Conservation (phyloP, 306 rosid genomes). For the Trichosanthes truncata region DNA sequence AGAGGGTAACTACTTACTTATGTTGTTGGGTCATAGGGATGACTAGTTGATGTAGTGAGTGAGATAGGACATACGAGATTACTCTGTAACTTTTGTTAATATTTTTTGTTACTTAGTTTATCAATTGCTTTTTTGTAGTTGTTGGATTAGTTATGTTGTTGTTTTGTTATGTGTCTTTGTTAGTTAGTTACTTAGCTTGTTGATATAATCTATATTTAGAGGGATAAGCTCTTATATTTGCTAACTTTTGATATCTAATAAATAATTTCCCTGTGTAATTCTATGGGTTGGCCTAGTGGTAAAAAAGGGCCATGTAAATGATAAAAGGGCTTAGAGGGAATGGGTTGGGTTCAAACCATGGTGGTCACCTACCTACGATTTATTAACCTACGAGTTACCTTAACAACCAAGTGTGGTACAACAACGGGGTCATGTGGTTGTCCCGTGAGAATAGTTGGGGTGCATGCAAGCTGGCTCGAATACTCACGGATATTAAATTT, state of each 20-base stretch:
- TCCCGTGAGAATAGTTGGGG: no score
- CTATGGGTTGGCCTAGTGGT: background rate
- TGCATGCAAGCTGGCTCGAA: no score
- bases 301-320: no score
- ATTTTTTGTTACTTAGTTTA: background rate
- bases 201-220: background rate
- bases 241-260: background rate
- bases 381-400: no score
- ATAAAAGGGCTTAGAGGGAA: no score
- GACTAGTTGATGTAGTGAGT: background rate
- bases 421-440: no score
- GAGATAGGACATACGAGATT: background rate
- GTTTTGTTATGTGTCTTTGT: background rate
- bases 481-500: no score
- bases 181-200: background rate
- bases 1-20: constrained; percentile 40
- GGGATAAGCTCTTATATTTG: background rate
- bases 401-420: no score
- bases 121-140: background rate
- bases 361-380: background rate
- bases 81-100: background rate
- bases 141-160: background rate
- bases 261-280: background rate
- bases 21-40: background rate
- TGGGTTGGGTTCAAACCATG: background rate